Conservation (phyloP, 1,284 basidiomycete genomes). For the Cutaneotrichosporon spelunceum region DNA sequence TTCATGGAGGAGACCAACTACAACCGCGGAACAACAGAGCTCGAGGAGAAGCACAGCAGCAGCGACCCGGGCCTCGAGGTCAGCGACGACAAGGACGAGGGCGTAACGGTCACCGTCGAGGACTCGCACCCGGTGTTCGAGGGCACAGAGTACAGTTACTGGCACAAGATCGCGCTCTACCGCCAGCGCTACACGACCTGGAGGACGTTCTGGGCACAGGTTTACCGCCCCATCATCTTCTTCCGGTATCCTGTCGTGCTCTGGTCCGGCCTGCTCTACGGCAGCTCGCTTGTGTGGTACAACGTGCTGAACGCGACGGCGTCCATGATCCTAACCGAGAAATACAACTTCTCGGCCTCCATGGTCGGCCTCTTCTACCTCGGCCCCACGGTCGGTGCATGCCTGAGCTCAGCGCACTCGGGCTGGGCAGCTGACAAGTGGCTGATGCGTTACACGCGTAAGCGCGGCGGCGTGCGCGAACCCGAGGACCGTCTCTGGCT, state of each 20-base stretch:
- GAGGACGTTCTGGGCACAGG: conserved; percentile 14
- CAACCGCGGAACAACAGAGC: conserved; percentile 25
- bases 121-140: conserved; percentile 1
- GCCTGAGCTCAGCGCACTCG: conserved; percentile 16
- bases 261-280: conserved; percentile 29
- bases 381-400: conserved; percentile 29
- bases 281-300: conserved; percentile 29
- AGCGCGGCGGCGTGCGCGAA: conserved; percentile 32
- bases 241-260: conserved; percentile 26
- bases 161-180: conserved; percentile 18
- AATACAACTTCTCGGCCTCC: conserved; percentile 22
- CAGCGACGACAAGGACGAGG: conserved; percentile 1
- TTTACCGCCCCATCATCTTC: conserved; percentile 26
- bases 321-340: conserved; percentile 16
- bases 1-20: conserved; percentile 32
- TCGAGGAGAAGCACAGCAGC: conserved; percentile 13
- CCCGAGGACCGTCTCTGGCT: conserved; percentile 36
- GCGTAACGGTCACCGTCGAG: neutral
- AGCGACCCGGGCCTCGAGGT: neutral
- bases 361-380: conserved; percentile 31
- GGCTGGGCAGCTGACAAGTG: conserved; percentile 29
- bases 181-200: conserved; percentile 14
- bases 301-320: conserved; percentile 32
- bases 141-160: conserved; percentile 12
- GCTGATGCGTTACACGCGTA: conserved; percentile 21